phyloP scores from a whole-genome alignment of 495 filamentous ascomycete genomes.

The Xylaria longipes region DNA sequence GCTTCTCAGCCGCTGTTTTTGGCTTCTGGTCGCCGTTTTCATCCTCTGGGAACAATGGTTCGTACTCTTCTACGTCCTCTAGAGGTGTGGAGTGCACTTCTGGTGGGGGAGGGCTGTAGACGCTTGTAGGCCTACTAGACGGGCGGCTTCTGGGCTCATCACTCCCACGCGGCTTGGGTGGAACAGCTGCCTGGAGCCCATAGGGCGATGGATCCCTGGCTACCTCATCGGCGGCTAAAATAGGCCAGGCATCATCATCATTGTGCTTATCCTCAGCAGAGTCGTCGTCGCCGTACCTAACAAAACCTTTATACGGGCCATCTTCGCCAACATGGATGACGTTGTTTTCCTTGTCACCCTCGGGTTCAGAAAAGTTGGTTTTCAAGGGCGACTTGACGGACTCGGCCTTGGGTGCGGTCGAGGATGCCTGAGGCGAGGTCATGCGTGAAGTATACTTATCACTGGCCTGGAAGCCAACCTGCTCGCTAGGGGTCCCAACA shows the following conservation, averaged over 20 bases:
- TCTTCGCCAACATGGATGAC: conserved; percentile 82
- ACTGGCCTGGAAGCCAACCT: conserved; percentile 80
- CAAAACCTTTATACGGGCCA: conserved; percentile 64
- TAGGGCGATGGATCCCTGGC: conserved; percentile 70
- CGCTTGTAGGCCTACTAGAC: conserved; percentile 72
- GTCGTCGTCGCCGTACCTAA: conserved; percentile 52
- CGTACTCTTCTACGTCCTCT: conserved; percentile 92
- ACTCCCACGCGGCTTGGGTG: conserved; percentile 65
- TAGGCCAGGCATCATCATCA: conserved; percentile 70
- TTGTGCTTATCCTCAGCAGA: conserved; percentile 57
- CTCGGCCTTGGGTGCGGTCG: conserved; percentile 44
- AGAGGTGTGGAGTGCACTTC: conserved; percentile 71
- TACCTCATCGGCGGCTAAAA: conserved; percentile 90
- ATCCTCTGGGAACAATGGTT: conserved; percentile 91
- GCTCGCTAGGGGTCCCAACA: conserved; percentile 73
- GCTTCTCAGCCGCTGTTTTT: conserved; percentile 54
- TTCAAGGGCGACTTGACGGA: conserved; percentile 33
- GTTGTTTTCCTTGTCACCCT: conserved; percentile 61
- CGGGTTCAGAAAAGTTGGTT: conserved; percentile 28
- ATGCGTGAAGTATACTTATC: conserved; percentile 79
- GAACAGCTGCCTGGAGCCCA: conserved; percentile 68
- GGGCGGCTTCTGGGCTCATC: conserved; percentile 67
- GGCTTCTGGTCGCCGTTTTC: conserved; percentile 62
- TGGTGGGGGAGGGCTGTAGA: conserved; percentile 47
- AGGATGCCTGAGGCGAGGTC: conserved; percentile 65